Conservation (phyloP, 306 rosid genomes). For the Trichosanthes truncata region DNA sequence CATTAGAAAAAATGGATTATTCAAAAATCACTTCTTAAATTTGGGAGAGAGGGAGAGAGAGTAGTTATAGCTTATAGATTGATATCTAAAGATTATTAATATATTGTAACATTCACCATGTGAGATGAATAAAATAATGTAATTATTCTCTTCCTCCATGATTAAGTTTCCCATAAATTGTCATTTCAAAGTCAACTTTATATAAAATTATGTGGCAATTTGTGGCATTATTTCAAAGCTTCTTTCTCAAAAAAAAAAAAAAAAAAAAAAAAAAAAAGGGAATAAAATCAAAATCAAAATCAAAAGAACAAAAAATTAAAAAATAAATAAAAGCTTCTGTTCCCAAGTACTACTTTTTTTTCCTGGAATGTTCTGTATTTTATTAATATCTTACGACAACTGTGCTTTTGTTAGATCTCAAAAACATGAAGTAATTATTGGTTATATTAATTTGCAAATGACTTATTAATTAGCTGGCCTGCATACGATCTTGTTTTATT, state of each 20-base stretch:
- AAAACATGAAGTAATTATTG: neutral
- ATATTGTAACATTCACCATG: neutral
- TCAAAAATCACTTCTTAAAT: neutral
- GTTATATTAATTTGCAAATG: neutral
- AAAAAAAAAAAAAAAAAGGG: no score
- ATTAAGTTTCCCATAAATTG: neutral
- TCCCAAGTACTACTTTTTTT: neutral
- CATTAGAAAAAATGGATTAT: neutral
- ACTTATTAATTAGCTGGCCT: neutral
- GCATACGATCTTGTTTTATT: neutral
- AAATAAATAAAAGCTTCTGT: neutral
- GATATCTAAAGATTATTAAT: neutral
- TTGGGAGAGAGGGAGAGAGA: neutral
- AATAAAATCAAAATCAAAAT: no score
- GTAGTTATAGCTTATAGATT: neutral
- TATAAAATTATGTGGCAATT: neutral
- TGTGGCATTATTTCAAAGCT: neutral
- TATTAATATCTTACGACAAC: neutral
- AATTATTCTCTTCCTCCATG: neutral
- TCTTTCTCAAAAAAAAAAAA: neutral
- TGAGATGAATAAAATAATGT: neutral
- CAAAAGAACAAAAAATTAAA: neutral
- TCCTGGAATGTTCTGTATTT: neutral
- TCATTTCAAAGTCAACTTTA: neutral
- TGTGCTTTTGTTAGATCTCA: neutral